A percentile compares a stretch with the other conserved stretches of the same genome.
Evolutionary conservation across 768 basidiomycete genomes (phyloP).

Genomic region (Leccinum disarticulatum): DNA sequence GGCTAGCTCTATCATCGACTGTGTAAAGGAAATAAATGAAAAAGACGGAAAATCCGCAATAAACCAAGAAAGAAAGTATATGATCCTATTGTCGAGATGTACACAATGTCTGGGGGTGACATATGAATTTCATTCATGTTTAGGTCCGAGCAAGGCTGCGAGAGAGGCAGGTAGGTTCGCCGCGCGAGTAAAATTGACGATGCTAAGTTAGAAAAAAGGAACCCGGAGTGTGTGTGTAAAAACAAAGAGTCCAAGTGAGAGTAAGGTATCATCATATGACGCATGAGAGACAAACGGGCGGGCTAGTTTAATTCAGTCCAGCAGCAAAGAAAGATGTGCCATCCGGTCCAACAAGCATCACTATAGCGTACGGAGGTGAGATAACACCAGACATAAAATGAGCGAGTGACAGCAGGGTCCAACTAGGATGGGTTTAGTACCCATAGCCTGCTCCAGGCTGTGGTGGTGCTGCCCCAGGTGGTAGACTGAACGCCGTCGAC

Average conservation of each 20-base stretch:
- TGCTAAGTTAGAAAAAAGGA: slow-evolving; percentile 12
- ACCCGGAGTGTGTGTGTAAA: not conserved
- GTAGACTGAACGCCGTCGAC: slow-evolving; percentile 52
- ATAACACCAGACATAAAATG: slow-evolving; percentile 4
- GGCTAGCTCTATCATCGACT: not conserved
- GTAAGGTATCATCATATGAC: slow-evolving; percentile 13
- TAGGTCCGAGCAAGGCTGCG: not conserved
- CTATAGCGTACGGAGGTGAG: slow-evolving; percentile 2
- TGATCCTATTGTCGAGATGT: not conserved
- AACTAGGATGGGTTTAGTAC: slow-evolving; percentile 6
- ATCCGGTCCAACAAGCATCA: slow-evolving; percentile 14
- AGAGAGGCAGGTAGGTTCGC: not conserved
- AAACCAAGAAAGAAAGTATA: not conserved
- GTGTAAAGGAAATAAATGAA: not conserved
- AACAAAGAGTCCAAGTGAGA: slow-evolving; percentile 9
- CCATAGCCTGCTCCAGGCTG: slow-evolving; percentile 35
- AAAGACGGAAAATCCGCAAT: not conserved
- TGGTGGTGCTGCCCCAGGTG: slow-evolving; percentile 76
- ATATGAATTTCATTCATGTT: not conserved
- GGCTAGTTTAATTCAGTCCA: not conserved
- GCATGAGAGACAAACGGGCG: not conserved
- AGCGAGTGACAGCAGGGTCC: slow-evolving; percentile 4
- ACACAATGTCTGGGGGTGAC: not conserved
- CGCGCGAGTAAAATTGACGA: not conserved
- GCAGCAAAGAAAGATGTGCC: slow-evolving; percentile 2